Evolutionary conservation across 2,329 filamentous ascomycete species (phyloP), one percentile per base, ranked within the genome.

Genomic region (Alternaria brassicae): DNA sequence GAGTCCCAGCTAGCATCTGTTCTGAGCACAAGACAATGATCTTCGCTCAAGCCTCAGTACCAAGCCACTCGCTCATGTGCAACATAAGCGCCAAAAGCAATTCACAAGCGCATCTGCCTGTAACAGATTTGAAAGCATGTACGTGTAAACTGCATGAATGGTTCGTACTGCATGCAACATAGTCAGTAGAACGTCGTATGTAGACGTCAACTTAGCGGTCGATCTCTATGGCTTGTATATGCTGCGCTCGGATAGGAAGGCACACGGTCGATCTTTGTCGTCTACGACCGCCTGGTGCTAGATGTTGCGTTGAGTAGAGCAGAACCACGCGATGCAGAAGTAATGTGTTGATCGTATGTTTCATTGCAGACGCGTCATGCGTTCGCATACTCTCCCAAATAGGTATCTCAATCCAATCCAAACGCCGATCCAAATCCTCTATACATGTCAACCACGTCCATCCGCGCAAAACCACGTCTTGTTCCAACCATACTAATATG

Each of bases 301-400:
- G 25, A 49, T 30, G 9, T 23, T 48, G 53, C 34, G 15, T 17
- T 48, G 69, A 61, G 68, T 68, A 77, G 73, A 67, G 72, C 71
- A 32, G 59, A 67, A 66, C 58, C 72, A 79, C 74, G 81, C 81
- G 81, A 83, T 78, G 70, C 12, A 23, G 44, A n/a, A 6, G 10
- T 28, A 25, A 6, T 28, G 32, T 50, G 34, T 39, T 10, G 34
- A 13, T 50, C 19, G 2, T 19, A 28, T 50, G 19, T 2, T 50
- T 10, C n/a, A 50, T 36, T 50, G 48, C 34, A n/a, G 39, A 17
- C 19, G 15, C 34, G 19, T 10, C 10, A 50, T 28, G 48, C 34
- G 23, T 39, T 39, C 34, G 32, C 34, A 23, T 45, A 7, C 7
- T 28, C 48, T 39, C 48, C 48, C n/a, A 19, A 34, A 23, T 30